These are phyloP conservation scores for Botryotinia calthae DNA, from an alignment of 2,329 filamentous ascomycete genomes.

Conservation along the genomic window DNA sequence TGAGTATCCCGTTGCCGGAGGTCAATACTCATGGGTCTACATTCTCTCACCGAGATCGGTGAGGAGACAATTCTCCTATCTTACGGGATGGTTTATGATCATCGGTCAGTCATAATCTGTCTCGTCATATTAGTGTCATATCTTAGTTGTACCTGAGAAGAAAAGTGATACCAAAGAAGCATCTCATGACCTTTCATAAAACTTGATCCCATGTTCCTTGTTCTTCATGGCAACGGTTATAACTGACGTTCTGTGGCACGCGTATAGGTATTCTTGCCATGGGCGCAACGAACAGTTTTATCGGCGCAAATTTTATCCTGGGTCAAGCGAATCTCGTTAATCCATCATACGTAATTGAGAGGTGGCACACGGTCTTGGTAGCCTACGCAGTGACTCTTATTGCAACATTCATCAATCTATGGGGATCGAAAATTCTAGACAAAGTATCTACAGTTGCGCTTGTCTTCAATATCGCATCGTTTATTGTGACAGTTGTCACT, in stretches of 20 bases:
- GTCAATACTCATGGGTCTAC: conserved; percentile 58
- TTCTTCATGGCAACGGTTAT: neutral
- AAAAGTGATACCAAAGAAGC: conserved; percentile 1
- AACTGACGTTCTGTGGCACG: conserved; percentile 10
- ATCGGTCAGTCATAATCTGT: conserved; percentile 38
- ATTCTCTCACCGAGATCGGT: conserved; percentile 51
- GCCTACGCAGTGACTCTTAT: conserved; percentile 49
- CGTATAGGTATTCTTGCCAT: conserved; percentile 44
- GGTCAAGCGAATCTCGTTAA: conserved; percentile 53
- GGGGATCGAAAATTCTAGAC: conserved; percentile 50
- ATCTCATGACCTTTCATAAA: conserved; percentile 15
- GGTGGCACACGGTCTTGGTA: conserved; percentile 56
- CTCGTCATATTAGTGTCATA: neutral
- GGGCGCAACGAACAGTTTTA: conserved; percentile 54
- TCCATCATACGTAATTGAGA: conserved; percentile 50
- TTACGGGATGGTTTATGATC: conserved; percentile 50
- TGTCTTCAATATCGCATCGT: conserved; percentile 53
- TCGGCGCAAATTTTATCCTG: conserved; percentile 54
- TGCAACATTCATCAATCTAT: conserved; percentile 49
- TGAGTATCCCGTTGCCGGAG: conserved; percentile 54
- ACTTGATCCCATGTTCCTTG: neutral
- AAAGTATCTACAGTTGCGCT: conserved; percentile 50
- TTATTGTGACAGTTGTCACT: conserved; percentile 50
- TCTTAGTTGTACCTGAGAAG: neutral
- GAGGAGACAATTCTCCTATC: conserved; percentile 45